Evolutionary conservation across 805 yeast genomes (phyloP), one percentile per base, ranked within the genome.

Genomic region (Spathaspora sp.): DNA sequence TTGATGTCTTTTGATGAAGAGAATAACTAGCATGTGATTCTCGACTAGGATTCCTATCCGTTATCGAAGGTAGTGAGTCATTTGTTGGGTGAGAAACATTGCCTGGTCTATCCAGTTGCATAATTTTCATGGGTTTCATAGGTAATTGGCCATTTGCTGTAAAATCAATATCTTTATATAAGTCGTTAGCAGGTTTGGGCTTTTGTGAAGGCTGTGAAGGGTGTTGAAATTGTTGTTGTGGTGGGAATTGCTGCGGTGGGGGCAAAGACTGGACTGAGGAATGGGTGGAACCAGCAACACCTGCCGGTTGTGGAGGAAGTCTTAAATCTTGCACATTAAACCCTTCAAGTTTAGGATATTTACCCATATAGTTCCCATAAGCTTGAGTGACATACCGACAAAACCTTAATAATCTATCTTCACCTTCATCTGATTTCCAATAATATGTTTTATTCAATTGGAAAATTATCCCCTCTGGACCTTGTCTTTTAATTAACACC

Each of bases 371-470:
- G 4, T 60, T 59, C 4, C 72, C 71, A 53, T 67, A 71, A 3
- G 67, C 60, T 32, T 58, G 59, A 23, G 68, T 60, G 56, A 75
- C 60, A 35, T 59, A 63, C 49, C 73, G 66, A 14, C 66, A 60
- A 50, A 75, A 75, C 55, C 65, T 67, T 62, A 65, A 61, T 19
- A 69, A 55, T 28, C 77, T 59, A 44, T 72, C 76, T 12, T 57
- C 53, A 14, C 72, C 76, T 51, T 74, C 79, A 23, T 65, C 68
- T 2, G 67, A 61, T 52, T 60, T 59, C 97, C 97, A 92, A 68
- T 84, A 92, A 66, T 92, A 93, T 45, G 78, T 82, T 62, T 91
- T 92, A 42, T 87, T 87, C 63, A 93, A 75, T 16, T 73, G 72
- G 49, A 87, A 72, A 0, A 77, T 54, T 51, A 88, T 74, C 1